Percentiles rank a stretch among this genome's conserved stretches.
phyloP scores from a whole-genome alignment of 768 basidiomycete species.

The Lactarius psammicola region DNA sequence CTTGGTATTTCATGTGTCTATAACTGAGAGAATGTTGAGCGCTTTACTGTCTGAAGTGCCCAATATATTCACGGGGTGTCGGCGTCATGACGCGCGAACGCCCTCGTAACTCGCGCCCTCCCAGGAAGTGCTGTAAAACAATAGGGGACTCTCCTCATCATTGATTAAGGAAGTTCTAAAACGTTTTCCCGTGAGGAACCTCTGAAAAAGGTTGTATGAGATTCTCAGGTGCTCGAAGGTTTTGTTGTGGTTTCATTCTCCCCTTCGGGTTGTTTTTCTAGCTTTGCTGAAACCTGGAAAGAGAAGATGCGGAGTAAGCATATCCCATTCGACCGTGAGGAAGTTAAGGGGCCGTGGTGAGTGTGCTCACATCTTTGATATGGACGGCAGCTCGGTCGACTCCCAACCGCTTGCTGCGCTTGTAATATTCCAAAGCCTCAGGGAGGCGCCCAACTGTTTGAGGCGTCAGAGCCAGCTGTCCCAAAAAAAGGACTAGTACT shows the following conservation, averaged over 20 bases:
- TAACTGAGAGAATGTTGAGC: conserved; percentile 19
- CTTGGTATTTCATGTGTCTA: conserved; percentile 22
- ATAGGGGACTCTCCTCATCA: conserved; percentile 23
- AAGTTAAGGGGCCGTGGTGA: conserved; percentile 8
- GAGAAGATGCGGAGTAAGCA: conserved; percentile 24
- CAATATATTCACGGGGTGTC: conserved; percentile 23
- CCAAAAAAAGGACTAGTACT: conserved; percentile 30
- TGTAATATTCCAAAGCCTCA: conserved; percentile 79
- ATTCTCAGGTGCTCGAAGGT: conserved; percentile 19
- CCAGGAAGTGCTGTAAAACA: conserved; percentile 25
- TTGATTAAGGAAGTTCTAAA: conserved; percentile 19
- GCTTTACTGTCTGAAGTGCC: conserved; percentile 21
- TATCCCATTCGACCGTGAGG: conserved; percentile 25
- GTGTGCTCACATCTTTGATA: conserved; percentile 67
- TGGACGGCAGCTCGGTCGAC: conserved; percentile 81
- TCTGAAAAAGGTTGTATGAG: conserved; percentile 6
- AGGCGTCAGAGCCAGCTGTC: conserved; percentile 11
- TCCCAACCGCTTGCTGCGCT: conserved; percentile 71
- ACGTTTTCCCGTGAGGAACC: conserved; percentile 1
- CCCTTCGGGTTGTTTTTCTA: conserved; percentile 56
- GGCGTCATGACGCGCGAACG: conserved; percentile 26
- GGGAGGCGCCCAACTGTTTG: conserved; percentile 69
- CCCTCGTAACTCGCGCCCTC: conserved; percentile 14
- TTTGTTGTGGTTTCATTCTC: conserved; percentile 31
- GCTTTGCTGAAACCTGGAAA: conserved; percentile 74